Evolutionary conservation across 768 basidiomycete species (phyloP).

Genomic region (Russula earlei): DNA sequence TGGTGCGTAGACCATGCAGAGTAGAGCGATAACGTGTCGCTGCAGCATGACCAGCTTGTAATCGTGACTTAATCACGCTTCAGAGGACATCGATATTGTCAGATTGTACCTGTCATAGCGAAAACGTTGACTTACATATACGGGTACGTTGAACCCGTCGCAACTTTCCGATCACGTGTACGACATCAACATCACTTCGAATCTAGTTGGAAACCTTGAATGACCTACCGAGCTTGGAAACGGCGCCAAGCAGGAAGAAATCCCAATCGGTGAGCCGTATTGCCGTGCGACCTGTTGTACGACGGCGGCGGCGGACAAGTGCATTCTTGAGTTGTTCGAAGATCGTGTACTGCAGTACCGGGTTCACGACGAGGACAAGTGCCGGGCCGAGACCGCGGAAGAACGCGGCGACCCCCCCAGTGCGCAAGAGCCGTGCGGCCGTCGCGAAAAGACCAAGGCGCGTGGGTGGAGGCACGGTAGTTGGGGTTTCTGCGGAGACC

Average conservation of each 20-base stretch:
- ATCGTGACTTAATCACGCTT: slow-evolving; percentile 65
- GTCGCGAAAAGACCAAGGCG: slow-evolving; percentile 60
- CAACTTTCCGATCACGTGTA: slow-evolving; percentile 27
- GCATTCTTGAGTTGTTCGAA: slow-evolving; percentile 94
- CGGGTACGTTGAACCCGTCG: slow-evolving; percentile 55
- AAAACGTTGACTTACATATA: slow-evolving; percentile 44
- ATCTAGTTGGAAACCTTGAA: not conserved
- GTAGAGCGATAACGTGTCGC: slow-evolving; percentile 69
- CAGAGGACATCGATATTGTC: not conserved
- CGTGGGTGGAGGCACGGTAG: slow-evolving; percentile 30
- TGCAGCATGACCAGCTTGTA: slow-evolving; percentile 64
- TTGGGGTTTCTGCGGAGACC: not conserved
- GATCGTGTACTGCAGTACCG: slow-evolving; percentile 87
- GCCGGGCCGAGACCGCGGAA: slow-evolving; percentile 93
- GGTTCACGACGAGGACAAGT: slow-evolving; percentile 88
- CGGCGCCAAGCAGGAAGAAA: slow-evolving; percentile 89
- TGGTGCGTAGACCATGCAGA: slow-evolving; percentile 65
- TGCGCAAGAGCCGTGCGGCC: slow-evolving; percentile 55
- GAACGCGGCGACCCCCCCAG: slow-evolving; percentile 73
- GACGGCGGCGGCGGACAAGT: slow-evolving; percentile 54
- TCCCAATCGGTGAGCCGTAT: slow-evolving; percentile 72
- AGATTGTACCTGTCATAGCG: not conserved
- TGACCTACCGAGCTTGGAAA: slow-evolving; percentile 73
- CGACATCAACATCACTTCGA: not conserved
- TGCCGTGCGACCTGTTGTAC: slow-evolving; percentile 34